Evolutionary conservation across 371 early-diverging fungal genomes (phyloP).

Genomic region (Mycotypha africana): DNA sequence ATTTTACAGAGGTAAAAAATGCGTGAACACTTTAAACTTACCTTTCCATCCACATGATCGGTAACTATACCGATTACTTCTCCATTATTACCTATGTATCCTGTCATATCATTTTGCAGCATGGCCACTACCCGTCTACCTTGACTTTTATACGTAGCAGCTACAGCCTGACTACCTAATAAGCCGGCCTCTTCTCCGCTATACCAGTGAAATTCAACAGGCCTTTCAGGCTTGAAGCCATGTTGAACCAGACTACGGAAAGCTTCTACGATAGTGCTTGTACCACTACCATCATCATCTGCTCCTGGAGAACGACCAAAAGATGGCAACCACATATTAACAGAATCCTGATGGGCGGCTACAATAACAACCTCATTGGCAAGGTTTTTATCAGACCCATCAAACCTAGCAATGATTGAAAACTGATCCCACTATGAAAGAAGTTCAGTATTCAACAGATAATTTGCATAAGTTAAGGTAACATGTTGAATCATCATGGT

Average conservation of each 20-base stretch:
- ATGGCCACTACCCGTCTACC: slow-evolving; percentile 66
- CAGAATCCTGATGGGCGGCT: slow-evolving; percentile 89
- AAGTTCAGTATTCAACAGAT: too few relatives aligned
- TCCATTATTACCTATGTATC: slow-evolving; percentile 61
- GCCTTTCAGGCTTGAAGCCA: slow-evolving; percentile 69
- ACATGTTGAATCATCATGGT: too few relatives aligned
- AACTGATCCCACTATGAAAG: slow-evolving; percentile 43
- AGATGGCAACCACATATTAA: slow-evolving; percentile 81
- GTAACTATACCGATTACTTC: slow-evolving; percentile 77
- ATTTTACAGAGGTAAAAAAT: too few relatives aligned
- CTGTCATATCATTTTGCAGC: slow-evolving; percentile 80
- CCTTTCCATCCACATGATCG: slow-evolving; percentile 72
- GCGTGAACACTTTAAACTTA: too few relatives aligned
- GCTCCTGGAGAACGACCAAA: slow-evolving; percentile 83
- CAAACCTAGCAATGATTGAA: slow-evolving; percentile 58
- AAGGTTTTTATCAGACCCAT: slow-evolving; percentile 47
- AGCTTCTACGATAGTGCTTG: slow-evolving; percentile 82
- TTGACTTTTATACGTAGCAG: slow-evolving; percentile 55
- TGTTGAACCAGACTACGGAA: slow-evolving; percentile 67
- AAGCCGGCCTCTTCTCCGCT: slow-evolving; percentile 87
- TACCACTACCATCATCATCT: slow-evolving; percentile 90
- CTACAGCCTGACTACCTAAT: slow-evolving; percentile 87
- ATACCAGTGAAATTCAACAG: slow-evolving; percentile 96
- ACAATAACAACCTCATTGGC: slow-evolving; percentile 74
- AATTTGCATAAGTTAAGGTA: too few relatives aligned